These are phyloP conservation scores for Bolboschoenus planiculmis DNA, from an alignment of 176 grass and related monocot genomes.

Conservation along the genomic window DNA sequence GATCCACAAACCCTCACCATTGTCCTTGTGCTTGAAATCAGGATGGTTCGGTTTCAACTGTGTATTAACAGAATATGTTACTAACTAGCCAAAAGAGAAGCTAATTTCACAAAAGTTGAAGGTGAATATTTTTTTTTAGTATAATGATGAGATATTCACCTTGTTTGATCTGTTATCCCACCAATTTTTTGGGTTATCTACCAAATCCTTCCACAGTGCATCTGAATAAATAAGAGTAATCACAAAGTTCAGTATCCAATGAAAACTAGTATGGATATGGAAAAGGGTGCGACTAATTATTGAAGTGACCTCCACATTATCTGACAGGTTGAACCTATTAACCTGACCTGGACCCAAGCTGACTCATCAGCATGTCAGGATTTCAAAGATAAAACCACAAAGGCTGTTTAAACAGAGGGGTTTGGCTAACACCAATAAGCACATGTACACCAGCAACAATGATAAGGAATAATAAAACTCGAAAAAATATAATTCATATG, in stretches of 20 bases:
- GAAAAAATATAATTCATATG: background rate
- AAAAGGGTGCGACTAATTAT: background rate
- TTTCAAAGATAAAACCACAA: background rate
- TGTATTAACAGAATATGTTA: slow-evolving; percentile 3
- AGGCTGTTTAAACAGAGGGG: background rate
- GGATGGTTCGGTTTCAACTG: slow-evolving; percentile 37
- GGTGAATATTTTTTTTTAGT: background rate
- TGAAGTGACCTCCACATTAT: background rate
- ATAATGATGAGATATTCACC: slow-evolving; percentile 23
- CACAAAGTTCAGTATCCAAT: background rate
- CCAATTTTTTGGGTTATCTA: slow-evolving; percentile 61
- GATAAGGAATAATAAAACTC: background rate
- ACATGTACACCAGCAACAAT: background rate
- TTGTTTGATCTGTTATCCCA: slow-evolving; percentile 71
- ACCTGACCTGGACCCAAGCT: background rate
- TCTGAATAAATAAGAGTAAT: slow-evolving; percentile 27
- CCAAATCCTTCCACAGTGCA: slow-evolving; percentile 46
- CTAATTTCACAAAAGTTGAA: background rate
- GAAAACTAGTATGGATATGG: background rate
- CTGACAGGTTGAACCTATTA: background rate
- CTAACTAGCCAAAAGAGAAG: slow-evolving; percentile 1
- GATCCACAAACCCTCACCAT: slow-evolving; percentile 54
- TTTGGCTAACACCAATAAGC: background rate
- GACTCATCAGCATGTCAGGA: background rate
- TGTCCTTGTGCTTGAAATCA: slow-evolving; percentile 73